Base-by-base conservation (phyloP, 495 filamentous ascomycete species). In the Aspergillus egyptiacus region DNA sequence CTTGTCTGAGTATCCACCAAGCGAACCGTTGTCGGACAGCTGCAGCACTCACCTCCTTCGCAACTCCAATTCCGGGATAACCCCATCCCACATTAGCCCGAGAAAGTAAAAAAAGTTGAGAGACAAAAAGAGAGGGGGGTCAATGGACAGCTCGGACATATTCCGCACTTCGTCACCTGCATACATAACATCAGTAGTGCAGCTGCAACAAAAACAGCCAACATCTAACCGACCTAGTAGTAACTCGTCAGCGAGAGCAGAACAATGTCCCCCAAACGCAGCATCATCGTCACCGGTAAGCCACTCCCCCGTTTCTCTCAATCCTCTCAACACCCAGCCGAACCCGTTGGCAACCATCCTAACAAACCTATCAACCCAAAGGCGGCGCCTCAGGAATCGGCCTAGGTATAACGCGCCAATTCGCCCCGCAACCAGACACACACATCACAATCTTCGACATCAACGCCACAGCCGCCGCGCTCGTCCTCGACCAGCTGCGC, bases 351-450 rank as follows among this genome's bases (percentile, higher is more conserved):
- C n/a, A n/a, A n/a, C n/a, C n/a, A 24, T 25, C 19, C 11, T 11
- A 31, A 4, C 13, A 3, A 13, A 43, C 33, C 23, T 61, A 34
- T 43, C 48, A 35, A 18, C 18, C 10, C 1, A 34, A 18, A 66
- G 78, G 78, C 47, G 78, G 77, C 38, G 70, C 71, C 14, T 76
- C 73, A 40, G 78, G 77, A 10, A 78, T 81, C 24, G 78, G 78
- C 3, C 67, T 78, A 5, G 63, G 68, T 0, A 70, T 79, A 46
- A 68, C 62, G 13, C 58, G 62, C 10, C 65, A 78, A 53, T 74
- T 80, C 48, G 65, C 73, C 37, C 66, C 70, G 11, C 62, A 68
- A 17, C 60, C 66, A 17, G 60, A 74, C 50, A 58, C 59, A 0
- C 61, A 65, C 42, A 62, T 81, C 38, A 68, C 71, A 14, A 69